phyloP scores from a whole-genome alignment of 129 eudicot genomes.

The Deinandra increscens region DNA sequence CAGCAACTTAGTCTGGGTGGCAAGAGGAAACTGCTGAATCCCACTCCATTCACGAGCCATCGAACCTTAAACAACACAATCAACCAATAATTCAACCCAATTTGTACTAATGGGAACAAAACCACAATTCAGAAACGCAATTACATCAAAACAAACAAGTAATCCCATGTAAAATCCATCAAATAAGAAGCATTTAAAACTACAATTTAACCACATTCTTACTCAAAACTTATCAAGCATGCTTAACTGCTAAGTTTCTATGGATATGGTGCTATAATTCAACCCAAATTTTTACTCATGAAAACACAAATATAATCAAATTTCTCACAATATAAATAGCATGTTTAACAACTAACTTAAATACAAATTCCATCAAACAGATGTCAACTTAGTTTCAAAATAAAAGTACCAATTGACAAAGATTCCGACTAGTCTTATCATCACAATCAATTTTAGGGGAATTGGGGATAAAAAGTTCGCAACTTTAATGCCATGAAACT shows the following conservation, averaged over 20 bases:
- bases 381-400: neutral
- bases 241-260: no score
- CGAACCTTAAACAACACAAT: constrained; percentile 19
- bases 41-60: constrained; percentile 96
- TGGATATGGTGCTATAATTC: no score
- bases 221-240: no score
- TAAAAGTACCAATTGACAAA: neutral
- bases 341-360: neutral
- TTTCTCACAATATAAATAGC: neutral
- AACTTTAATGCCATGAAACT: neutral
- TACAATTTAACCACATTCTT: no score
- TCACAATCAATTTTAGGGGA: neutral
- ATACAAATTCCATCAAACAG: neutral
- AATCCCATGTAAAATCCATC: no score
- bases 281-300: constrained; percentile 5
- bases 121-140: neutral
- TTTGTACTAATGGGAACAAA: neutral
- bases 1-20: constrained; percentile 68
- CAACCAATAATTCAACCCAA: constrained; percentile 10
- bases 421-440: neutral
- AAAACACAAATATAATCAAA: constrained; percentile 1
- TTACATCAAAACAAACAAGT: neutral
- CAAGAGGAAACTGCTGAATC: constrained; percentile 87
- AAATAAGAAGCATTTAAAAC: no score
- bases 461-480: neutral